Percentiles rank a stretch among this genome's conserved stretches.
These are phyloP conservation scores for Articulospora tetracladia DNA, from an alignment of 495 filamentous ascomycete genomes.

Conservation along the genomic window DNA sequence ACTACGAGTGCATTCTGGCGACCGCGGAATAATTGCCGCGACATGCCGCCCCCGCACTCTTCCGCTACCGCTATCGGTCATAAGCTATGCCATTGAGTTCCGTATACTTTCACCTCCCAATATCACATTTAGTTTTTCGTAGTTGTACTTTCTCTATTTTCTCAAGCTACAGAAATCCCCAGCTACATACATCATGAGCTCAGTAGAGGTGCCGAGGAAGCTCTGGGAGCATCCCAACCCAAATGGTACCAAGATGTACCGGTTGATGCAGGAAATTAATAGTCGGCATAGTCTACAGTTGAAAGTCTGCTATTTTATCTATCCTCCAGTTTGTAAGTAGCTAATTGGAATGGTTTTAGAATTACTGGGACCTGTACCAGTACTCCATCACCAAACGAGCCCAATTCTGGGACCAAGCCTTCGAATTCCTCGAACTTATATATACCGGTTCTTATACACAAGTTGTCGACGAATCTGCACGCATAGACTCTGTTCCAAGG, in stretches of 20 bases:
- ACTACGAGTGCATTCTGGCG: no score
- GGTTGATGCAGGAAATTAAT: conserved; percentile 47
- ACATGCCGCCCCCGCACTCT: background rate
- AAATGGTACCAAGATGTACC: conserved; percentile 45
- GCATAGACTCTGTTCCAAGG: conserved; percentile 62
- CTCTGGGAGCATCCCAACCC: conserved; percentile 57
- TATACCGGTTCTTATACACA: conserved; percentile 51
- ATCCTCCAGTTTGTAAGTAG: background rate
- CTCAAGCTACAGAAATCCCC: background rate
- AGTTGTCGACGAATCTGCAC: conserved; percentile 63
- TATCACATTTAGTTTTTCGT: no score
- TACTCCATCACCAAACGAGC: conserved; percentile 58
- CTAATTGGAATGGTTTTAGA: conserved; percentile 31
- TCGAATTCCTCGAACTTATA: conserved; percentile 55
- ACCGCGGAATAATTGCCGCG: background rate
- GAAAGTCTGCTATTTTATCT: conserved; percentile 31
- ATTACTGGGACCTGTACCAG: conserved; percentile 60
- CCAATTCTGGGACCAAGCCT: conserved; percentile 64
- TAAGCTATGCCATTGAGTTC: no score
- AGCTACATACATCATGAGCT: conserved; percentile 17
- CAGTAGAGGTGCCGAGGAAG: conserved; percentile 37
- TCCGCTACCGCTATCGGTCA: background rate
- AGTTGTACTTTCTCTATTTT: no score
- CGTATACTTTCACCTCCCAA: no score
- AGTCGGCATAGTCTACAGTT: conserved; percentile 35